Evolutionary conservation across 176 grass and related monocot species (phyloP), one percentile per base, ranked within the genome.

Genomic region (Dactylis glomerata): DNA sequence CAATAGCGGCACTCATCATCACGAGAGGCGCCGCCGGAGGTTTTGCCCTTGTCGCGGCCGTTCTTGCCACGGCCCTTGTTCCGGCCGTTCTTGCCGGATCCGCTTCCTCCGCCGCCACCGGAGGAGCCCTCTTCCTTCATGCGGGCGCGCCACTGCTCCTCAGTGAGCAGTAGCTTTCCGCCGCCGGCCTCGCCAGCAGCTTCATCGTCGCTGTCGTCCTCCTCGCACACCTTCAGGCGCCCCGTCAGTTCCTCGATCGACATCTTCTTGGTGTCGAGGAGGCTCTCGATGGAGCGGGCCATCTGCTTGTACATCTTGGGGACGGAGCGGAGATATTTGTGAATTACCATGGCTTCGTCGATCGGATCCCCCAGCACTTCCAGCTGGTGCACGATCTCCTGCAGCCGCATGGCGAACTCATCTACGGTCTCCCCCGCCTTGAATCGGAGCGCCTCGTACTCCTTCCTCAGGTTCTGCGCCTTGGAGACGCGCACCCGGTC

Each of bases 291-390:
- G n/a, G n/a, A 5, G 1, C 1, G 10, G n/a, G 10, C 50, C 1
- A 58, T 3, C 3, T 5, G 56, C 9, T 57, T 57, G 9, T 4
- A 3, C 3, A 2, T 1, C 1, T 42, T 42, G 7, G 40, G 40
- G 8, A 4, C 3, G 8, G 6, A 5, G 3, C 1, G 22, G 8
- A 57, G 56, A 6, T 26, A 58, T 17, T 58, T 58, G 23, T 4
- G 10, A 0, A 26, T 0, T 2, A 27, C n/a, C n/a, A n/a, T 58
- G 16, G 1, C 4, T 3, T 58, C n/a, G 0, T 0, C n/a, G 10
- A 27, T 13, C 3, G 3, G 3, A 10, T 58, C 56, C 10, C 23
- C 17, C 6, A 1, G 10, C 10, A 42, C 40, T 8, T 42, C 40
- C 8, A 5, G 23, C 3, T 58, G 4, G 4, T 58, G 23, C 8